phyloP scores from a whole-genome alignment of 371 early-diverging fungal genomes.

The Lichtheimia hyalospora region DNA sequence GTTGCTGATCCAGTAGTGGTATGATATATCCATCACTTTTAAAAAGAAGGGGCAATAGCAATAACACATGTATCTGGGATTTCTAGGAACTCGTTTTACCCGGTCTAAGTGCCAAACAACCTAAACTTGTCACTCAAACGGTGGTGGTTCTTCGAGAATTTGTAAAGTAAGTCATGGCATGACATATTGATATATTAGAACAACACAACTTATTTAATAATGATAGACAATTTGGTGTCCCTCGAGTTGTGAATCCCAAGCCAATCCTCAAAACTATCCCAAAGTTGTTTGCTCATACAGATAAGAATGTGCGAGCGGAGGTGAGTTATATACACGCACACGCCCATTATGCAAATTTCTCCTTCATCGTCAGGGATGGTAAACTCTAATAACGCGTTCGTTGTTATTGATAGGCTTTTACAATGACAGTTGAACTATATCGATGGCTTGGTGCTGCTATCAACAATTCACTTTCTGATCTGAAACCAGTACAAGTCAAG shows the following conservation, averaged over 20 bases:
- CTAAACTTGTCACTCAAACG: constrained; percentile 84
- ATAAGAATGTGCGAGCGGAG: constrained; percentile 91
- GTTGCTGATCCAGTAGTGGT: constrained; percentile 82
- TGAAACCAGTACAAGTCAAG: constrained; percentile 89
- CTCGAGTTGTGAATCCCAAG: constrained; percentile 74
- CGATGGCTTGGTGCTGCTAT: constrained; percentile 82
- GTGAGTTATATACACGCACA: constrained; percentile 42
- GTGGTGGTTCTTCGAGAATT: constrained; percentile 74
- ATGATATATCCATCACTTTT: background rate
- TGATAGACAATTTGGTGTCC: constrained; percentile 71
- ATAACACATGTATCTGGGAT: background rate
- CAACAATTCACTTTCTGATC: constrained; percentile 59
- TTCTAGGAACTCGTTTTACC: constrained; percentile 74
- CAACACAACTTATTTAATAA: background rate
- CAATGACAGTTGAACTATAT: constrained; percentile 77
- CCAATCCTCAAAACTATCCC: constrained; percentile 83
- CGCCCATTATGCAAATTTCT: background rate
- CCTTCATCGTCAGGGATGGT: too few relatives aligned
- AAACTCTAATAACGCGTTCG: background rate
- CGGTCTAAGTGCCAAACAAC: constrained; percentile 84
- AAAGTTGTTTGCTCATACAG: constrained; percentile 90
- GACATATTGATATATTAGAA: background rate
- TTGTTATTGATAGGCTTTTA: constrained; percentile 43
- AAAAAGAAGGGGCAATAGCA: background rate
- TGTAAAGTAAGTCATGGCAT: constrained; percentile 47